Base-by-base conservation (phyloP, 2,329 filamentous ascomycete genomes). In the Diplodia seriata region DNA sequence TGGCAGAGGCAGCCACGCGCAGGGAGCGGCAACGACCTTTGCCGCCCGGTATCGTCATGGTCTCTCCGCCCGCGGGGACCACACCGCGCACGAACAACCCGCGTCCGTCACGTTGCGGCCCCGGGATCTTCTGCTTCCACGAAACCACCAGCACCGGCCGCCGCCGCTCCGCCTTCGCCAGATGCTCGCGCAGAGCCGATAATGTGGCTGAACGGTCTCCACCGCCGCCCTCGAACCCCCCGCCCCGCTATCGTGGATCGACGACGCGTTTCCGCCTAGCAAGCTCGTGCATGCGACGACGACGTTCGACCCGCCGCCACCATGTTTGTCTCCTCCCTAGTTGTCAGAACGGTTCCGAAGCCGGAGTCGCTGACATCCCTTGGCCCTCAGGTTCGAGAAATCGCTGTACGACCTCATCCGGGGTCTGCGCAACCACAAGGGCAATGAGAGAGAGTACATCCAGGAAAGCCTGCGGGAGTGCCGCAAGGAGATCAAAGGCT, bases 381-480 rank as follows among this genome's bases (percentile, higher is more conserved):
- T 29, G 50, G 47, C 36, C 36, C 31, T 26, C 71, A 98, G 94
- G 95, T 99, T 99, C 83, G 95, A 99, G 81, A 99, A 99, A 82
- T 97, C 95, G 51, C 88, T 99, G 23, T 97, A 97, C 81, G 94
- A 98, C 88, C 94, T 99, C 85, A 99, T 99, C 75, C 89, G 94
- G 81, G 95, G 95, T 75, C 85, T 99, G 77, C 90, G 95, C 72
- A 95, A 94, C 78, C 94, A 98, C 83, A 97, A 97, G 81, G 94
- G 94, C 74, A 91, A 90, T 76, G 95, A 99, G 82, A 91, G 91
- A 79, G 93, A 96, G 77, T 99, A 98, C 80, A 96, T 99, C 69
- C 91, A 97, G 77, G 90, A 92, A 79, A 93, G 90, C 76, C 83
- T 98, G 77, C 94, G 93, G 84, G 95, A 99, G 91, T 99, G 95